Base-by-base conservation (phyloP, 176 grass and related monocot genomes). In the Rhynchospora tenuis region DNA sequence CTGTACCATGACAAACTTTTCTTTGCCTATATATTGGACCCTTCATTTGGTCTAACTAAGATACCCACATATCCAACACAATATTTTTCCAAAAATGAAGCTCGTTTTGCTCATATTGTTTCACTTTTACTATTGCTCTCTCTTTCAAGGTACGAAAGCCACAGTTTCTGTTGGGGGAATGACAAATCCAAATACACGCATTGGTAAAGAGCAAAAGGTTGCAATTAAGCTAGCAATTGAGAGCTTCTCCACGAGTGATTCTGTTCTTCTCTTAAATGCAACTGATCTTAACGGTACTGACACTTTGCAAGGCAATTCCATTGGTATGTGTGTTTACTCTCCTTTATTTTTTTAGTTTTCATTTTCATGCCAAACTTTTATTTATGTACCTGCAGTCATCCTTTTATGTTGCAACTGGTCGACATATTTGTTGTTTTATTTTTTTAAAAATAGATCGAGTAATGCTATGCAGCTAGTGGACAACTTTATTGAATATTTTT, bases 171-270 rank as follows among this genome's bases (percentile, higher is more conserved):
- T 73, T 24, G 70, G 70, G 50, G 70, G 4, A 73, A 74, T 74
- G 22, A 73, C 46, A 28, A 74, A 74, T 26, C 71, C 44, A 51
- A 50, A 22, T 2, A 74, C 71, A 2, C 46, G 46, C 45, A 74
- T 74, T 52, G 71, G 46, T 15, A 74, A 14, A 28, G 71, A 74
- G 46, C 71, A 74, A 50, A 52, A 74, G 46, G 71, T 74, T 74
- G 71, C 71, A 44, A 52, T 74, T 52, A 27, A 74, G 46, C 45
- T 74, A 51, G 71, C 71, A 27, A 8, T 74, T 6, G 22, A 74
- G 20, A 74, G 47, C 45, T 74, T 74, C 71, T 74, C 71, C 45
- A 74, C 71, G 11, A 52, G 1, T 15, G 22, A 52, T 74, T 51
- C 71, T 74, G 20, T 24, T 51, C 45, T 74, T 52, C 71, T 74